Base-by-base conservation (phyloP, 208 protist genomes). In the Trypanosoma melophagium region DNA sequence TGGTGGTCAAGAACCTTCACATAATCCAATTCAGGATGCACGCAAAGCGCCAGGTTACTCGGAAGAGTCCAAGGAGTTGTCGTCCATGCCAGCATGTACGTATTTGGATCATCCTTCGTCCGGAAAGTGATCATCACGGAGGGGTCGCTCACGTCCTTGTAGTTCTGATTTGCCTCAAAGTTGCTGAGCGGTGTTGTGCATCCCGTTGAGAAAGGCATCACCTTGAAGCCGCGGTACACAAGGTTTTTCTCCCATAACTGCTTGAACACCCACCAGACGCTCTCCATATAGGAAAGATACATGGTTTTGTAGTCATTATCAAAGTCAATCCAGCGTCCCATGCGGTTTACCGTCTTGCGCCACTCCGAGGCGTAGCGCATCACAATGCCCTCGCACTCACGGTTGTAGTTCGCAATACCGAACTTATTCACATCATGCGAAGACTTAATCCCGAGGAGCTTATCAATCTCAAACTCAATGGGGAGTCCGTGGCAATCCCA, bases 51-150 rank as follows among this genome's bases (percentile, higher is more conserved):
- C 7, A 99, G 78, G 85, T 99, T 99, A 63, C 89, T 98, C 12
- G 98, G 99, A 14, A 99, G 87, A 10, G 99, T 99, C 99, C 99
- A 99, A 28, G 99, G 99, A 25, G 99, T 99, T 7, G 99, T 99
- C 0, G 99, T 99, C 99, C 99, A 99, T 12, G 98, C 99, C 0
- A 99, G 52, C n/a, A 99, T 74, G 63, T 70, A 76, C 59, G 84
- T 62, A 87, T 96, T 78, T 56, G 74, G 75, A 60, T 98, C 94
- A 17, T 84, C 80, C 5, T 84, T 70, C 12, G 95, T 53, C 54
- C 93, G 95, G 81, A 99, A 99, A 14, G 86, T 71, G 22, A 98
- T 83, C 17, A 93, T 89, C 3, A 98, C 81, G 40, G 89, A 84
- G 17, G 97, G 96, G 77, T 99, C 99, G 25, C 65, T 79, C 14